Evolutionary conservation across 1,139 yeast species (phyloP).

Genomic region (Scheffersomyces quercinus): DNA sequence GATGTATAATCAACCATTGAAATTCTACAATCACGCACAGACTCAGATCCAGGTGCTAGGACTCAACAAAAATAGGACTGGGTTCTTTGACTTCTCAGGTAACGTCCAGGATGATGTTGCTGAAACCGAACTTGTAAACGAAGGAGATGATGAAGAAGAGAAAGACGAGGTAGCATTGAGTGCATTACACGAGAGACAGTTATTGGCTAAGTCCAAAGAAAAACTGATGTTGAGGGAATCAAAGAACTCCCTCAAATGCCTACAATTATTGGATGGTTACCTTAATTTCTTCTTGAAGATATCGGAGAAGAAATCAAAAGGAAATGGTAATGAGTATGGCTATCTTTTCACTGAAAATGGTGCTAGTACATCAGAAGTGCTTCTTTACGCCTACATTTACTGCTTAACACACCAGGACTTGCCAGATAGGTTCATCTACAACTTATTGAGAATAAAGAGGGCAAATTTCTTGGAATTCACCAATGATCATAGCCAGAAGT

Average conservation of each 20-base stretch:
- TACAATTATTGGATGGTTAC: slow-evolving; percentile 39
- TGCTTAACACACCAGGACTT: slow-evolving; percentile 34
- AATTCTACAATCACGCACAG: slow-evolving; percentile 51
- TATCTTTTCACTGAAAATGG: slow-evolving; percentile 17
- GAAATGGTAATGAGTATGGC: slow-evolving; percentile 5
- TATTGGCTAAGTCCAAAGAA: slow-evolving; percentile 44
- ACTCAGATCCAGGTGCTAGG: slow-evolving; percentile 44
- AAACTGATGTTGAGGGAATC: slow-evolving; percentile 48
- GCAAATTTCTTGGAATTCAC: slow-evolving; percentile 22
- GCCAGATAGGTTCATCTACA: slow-evolving; percentile 45
- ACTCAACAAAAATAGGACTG: slow-evolving; percentile 29
- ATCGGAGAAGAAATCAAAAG: slow-evolving; percentile 5
- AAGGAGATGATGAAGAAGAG: slow-evolving; percentile 21
- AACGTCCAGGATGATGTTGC: slow-evolving; percentile 16
- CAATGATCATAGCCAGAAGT: slow-evolving; percentile 7
- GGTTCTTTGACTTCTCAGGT: slow-evolving; percentile 29
- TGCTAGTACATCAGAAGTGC: slow-evolving; percentile 28
- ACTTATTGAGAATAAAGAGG: slow-evolving; percentile 28
- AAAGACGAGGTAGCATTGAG: slow-evolving; percentile 47
- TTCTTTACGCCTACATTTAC: slow-evolving; percentile 43
- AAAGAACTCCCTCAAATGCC: slow-evolving; percentile 51
- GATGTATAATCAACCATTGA: slow-evolving; percentile 77
- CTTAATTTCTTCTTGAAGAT: slow-evolving; percentile 18
- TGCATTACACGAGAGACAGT: slow-evolving; percentile 50
- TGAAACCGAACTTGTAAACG: slow-evolving; percentile 31